Conservation (phyloP, 257 asterid species). For the Penstemon eatonii region DNA sequence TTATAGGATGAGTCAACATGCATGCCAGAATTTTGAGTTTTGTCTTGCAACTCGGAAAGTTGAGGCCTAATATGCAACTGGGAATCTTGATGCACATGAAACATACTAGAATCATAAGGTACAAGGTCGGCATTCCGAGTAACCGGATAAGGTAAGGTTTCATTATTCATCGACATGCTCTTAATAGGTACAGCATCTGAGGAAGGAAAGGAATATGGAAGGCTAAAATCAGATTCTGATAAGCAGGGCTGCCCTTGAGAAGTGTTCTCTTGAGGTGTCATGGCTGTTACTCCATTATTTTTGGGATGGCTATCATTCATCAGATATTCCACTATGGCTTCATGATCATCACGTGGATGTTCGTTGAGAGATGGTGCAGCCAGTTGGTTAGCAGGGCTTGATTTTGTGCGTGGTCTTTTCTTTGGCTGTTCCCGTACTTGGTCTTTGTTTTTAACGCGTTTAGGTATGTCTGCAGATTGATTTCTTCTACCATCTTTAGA, state of each 20-base stretch:
- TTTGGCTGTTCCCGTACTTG: slow-evolving; percentile 30
- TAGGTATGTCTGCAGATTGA: slow-evolving; percentile 31
- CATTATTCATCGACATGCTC: slow-evolving; percentile 20
- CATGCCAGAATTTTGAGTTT: slow-evolving; percentile 36
- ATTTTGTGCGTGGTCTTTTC: slow-evolving; percentile 37
- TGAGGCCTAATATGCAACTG: slow-evolving; percentile 29
- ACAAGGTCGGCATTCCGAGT: slow-evolving; percentile 32
- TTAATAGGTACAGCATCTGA: slow-evolving; percentile 27
- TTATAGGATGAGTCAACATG: slow-evolving; percentile 35
- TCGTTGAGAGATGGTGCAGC: slow-evolving; percentile 37
- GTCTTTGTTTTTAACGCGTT: slow-evolving; percentile 35
- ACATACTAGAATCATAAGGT: slow-evolving; percentile 33
- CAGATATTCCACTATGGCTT: slow-evolving; percentile 29
- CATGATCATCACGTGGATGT: slow-evolving; percentile 34
- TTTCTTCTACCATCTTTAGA: slow-evolving; percentile 52
- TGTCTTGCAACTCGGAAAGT: slow-evolving; percentile 27
- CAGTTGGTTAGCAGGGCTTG: slow-evolving; percentile 28
- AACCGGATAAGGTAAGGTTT: slow-evolving; percentile 30
- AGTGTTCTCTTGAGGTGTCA: slow-evolving; percentile 32
- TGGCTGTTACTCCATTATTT: slow-evolving; percentile 22
- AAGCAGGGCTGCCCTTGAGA: slow-evolving; percentile 28
- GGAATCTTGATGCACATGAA: slow-evolving; percentile 26
- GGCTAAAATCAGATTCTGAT: slow-evolving; percentile 34
- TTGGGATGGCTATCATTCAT: slow-evolving; percentile 32
- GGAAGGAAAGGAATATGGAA: slow-evolving; percentile 33